Base-by-base conservation (phyloP, 73 alveolate species). In the Breviolum minutum region DNA sequence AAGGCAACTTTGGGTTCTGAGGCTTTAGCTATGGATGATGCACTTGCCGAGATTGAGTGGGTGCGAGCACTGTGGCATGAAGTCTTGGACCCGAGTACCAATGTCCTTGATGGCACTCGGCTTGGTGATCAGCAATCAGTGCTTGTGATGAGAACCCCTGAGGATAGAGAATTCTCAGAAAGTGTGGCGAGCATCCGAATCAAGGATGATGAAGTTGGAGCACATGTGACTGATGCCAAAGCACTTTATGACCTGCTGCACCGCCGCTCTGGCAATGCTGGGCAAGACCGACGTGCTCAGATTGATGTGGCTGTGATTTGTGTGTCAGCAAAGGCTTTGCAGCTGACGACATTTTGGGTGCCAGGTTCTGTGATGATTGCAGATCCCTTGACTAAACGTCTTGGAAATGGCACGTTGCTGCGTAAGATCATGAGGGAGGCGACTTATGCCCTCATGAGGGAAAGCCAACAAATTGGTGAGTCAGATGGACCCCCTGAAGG, bases 11-110 rank as follows among this genome's bases (percentile, higher is more conserved):
- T 60, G 79, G 94, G 94, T 0, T 48, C 76, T n/a, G 94, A 61
- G 68, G 94, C 77, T 26, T 62, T 85, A 77, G 94, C 94, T 9
- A 85, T 85, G 94, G 94, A 85, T 20, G 94, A 62, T 61, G 94
- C 77, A 0, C 77, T 85, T 9, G 94, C 94, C 0, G 94, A 85
- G 77, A 22, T 85, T 3, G 94, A 85, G 26, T 85, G 94, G 94
- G 69, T 85, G 62, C 22, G 94, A 17, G 94, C 94, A 29, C 79
- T 85, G 24, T 85, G 61, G 77, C 60, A 27, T n/a, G 79, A 85
- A 27, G 94, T 62, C n/a, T n/a, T 85, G 73, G n/a, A 61, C 8
- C 40, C 54, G 24, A n/a, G 30, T 5, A 8, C 79, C 60, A 20
- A 14, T 7, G 94, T 85, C 30, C 94, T 85, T 6, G 94, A 85